Evolutionary conservation across 345 rosid species (phyloP), one percentile per base, ranked within the genome.

Genomic region (Capsella bursapastoris): DNA sequence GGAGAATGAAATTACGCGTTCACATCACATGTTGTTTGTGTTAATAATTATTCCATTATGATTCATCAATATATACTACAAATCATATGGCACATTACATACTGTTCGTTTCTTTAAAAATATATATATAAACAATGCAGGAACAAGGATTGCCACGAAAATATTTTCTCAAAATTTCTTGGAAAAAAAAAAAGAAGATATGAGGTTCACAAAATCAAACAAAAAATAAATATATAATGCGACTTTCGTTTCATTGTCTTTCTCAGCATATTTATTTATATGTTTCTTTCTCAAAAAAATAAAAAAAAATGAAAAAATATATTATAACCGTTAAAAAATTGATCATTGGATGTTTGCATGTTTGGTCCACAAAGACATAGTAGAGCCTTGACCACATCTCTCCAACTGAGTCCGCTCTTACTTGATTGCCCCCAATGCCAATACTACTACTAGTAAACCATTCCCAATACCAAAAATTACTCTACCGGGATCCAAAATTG

Each of bases 381-480:
- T 73, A 66, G 71, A 48, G 68, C 73, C 79, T 68, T 68, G 69
- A 53, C 79, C 79, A 76, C 75, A 76, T 56, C 62, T 75, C 61
- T 68, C 35, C 57, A 34, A 34, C 51, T 55, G 8, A 51, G 18
- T 11, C 4, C 1, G 12, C 5, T 27, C 6, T 76, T 55, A 69
- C 79, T 45, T 35, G 4, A 34, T 70, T 69, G 34, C 66, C 75
- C 74, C 34, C 43, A 35, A 6, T 22, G 25, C 25, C 25, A 22
- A 22, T 22, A 22, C 25, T 34, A 34, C 37, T 10, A 5, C 34
- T 27, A 5, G 12, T 16, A 37, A 75, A 51, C 51, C 62, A 68
- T 4, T 35, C 31, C 7, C 41, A 3, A 9, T 18, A 25, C 74
- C 64, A 68, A 27, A 12, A 74, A 66, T 16, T 57, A 44, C 18